Evolutionary conservation across 441 rosid genomes (phyloP), one percentile per base, ranked within the genome.

Genomic region (Corymbia calophylla): DNA sequence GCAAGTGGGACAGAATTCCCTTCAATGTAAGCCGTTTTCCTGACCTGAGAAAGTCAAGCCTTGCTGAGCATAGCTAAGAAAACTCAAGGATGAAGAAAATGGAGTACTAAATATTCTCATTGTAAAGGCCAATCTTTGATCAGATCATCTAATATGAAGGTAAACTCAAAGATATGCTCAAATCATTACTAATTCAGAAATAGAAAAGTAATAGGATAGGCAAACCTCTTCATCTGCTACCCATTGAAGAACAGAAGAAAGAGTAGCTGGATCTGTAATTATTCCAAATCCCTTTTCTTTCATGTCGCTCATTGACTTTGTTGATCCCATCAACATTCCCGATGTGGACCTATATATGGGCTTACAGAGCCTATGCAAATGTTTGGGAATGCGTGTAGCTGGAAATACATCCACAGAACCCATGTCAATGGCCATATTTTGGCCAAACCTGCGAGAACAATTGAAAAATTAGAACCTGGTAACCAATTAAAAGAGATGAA

Each of bases 321-420:
- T 87, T 25, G 93, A 91, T 91, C 94, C 93, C 58, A 88, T 91
- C 51, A 93, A 91, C 89, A 60, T 89, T 89, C 91, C 91, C 11
- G 93, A 93, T 89, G 92, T 91, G 73, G 91, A 90, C 32, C 91
- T 93, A 87, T 93, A 91, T 89, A 95, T 92, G 47, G 99, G 98
- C 91, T 92, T 93, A 90, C 94, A 92, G 77, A 95, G 94, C 95
- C 94, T 95, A 47, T 92, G 98, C 86, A 97, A 88, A 47, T 93
- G 95, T 92, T 93, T 95, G 85, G 99, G 99, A 89, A 97, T 92
- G 80, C 93, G 93, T 80, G 98, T 93, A 77, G 91, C 95, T 54
- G 99, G 99, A 92, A 93, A 97, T 90, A 97, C 92, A 93, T 97
- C 98, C 89, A 98, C 96, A 90, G 94, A 95, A 88, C 99, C 99